phyloP scores from a whole-genome alignment of 2,329 filamentous ascomycete species.

The Chaetothyriales sp. region DNA sequence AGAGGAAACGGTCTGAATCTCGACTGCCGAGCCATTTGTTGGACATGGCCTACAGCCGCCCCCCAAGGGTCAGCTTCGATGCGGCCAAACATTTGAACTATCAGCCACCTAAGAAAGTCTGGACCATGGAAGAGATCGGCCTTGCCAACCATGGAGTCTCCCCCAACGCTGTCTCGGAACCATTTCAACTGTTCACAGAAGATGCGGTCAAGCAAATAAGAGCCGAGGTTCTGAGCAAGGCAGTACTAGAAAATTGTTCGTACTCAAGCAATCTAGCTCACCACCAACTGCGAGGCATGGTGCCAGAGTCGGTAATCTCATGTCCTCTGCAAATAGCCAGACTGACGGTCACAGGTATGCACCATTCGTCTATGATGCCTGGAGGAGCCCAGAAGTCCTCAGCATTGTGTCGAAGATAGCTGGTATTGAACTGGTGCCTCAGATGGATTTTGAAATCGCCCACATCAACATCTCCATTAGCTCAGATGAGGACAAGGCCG shows the following conservation, averaged over 20 bases:
- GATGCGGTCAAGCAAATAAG: slow-evolving; percentile 48
- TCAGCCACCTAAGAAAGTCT: slow-evolving; percentile 33
- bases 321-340: slow-evolving; percentile 3
- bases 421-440: slow-evolving; percentile 44
- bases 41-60: slow-evolving; percentile 7
- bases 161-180: slow-evolving; percentile 45
- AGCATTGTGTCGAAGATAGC: slow-evolving; percentile 41
- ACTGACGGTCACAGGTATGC: slow-evolving; percentile 32
- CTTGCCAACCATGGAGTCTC: slow-evolving; percentile 45
- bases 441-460: slow-evolving; percentile 44
- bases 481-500: slow-evolving; percentile 8
- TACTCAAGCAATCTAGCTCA: slow-evolving; percentile 41
- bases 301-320: slow-evolving; percentile 32
- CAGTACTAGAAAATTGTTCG: slow-evolving; percentile 41
- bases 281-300: slow-evolving; percentile 39
- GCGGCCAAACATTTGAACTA: slow-evolving; percentile 41
- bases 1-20: slow-evolving; percentile 6
- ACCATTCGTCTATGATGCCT: slow-evolving; percentile 47
- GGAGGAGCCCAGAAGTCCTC: slow-evolving; percentile 41
- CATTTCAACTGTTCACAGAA: slow-evolving; percentile 47
- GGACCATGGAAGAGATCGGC: slow-evolving; percentile 48
- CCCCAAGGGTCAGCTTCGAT: slow-evolving; percentile 28
- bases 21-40: neutral
- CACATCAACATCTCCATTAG: slow-evolving; percentile 42
- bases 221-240: slow-evolving; percentile 41